These are phyloP conservation scores for Pistacia atlantica DNA, from an alignment of 345 rosid genomes.

Conservation along the genomic window DNA sequence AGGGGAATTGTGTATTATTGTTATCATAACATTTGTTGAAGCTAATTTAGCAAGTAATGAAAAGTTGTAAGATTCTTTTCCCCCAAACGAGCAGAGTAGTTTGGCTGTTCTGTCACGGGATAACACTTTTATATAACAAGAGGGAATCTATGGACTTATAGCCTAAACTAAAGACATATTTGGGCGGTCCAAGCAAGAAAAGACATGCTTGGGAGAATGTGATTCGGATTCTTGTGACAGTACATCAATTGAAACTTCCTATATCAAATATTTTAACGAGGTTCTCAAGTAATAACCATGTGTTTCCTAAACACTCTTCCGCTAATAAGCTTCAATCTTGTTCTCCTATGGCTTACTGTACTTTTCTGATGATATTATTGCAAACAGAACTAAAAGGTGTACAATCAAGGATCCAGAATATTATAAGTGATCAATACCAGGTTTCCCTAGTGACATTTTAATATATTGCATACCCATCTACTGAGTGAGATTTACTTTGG, in stretches of 20 bases:
- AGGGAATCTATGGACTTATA: slow-evolving; percentile 26
- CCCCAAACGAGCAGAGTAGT: slow-evolving; percentile 24
- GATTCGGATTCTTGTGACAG: not conserved
- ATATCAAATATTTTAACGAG: not conserved
- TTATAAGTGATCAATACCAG: not conserved
- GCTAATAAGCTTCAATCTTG: not conserved
- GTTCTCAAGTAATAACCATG: not conserved
- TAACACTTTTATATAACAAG: slow-evolving; percentile 18
- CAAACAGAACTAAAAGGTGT: not conserved
- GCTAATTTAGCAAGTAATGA: slow-evolving; percentile 16
- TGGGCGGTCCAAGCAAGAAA: slow-evolving; percentile 16
- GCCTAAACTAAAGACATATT: slow-evolving; percentile 11
- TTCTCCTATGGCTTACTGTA: not conserved
- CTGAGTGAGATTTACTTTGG: not conserved
- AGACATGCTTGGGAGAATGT: slow-evolving; percentile 1
- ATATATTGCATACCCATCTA: not conserved
- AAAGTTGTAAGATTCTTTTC: slow-evolving; percentile 36
- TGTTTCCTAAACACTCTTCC: too few species aligned
- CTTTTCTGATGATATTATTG: not conserved
- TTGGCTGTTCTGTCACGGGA: slow-evolving; percentile 67
- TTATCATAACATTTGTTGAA: slow-evolving; percentile 16
- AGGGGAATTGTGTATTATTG: not conserved
- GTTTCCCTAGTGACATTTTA: not conserved
- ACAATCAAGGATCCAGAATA: not conserved
- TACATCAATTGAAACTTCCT: not conserved